Conservation (phyloP, 768 basidiomycete genomes). For the Mycena vitilis region DNA sequence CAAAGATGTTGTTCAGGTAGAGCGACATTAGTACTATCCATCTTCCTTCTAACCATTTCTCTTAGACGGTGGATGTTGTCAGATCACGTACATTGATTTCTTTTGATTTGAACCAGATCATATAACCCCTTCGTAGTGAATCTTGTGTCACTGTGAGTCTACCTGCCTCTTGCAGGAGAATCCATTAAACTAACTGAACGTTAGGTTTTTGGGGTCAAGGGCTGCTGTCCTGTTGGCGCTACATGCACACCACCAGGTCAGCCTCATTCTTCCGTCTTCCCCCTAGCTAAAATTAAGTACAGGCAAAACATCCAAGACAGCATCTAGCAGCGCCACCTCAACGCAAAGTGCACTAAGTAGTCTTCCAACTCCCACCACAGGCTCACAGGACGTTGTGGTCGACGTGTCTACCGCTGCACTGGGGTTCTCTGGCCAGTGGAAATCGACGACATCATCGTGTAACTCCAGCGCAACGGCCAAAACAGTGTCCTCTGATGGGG, state of each 20-base stretch:
- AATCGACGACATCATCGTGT: slow-evolving; percentile 9
- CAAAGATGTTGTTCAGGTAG: slow-evolving; percentile 24
- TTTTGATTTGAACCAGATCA: not conserved
- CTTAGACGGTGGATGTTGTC: slow-evolving; percentile 20
- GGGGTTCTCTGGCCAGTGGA: slow-evolving; percentile 16
- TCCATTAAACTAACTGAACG: not conserved
- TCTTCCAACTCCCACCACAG: slow-evolving; percentile 11
- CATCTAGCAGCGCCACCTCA: not conserved
- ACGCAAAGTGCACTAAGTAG: slow-evolving; percentile 12
- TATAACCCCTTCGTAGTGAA: not conserved
- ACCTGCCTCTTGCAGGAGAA: no score
- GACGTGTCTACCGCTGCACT: slow-evolving; percentile 7
- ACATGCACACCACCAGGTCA: slow-evolving; percentile 4
- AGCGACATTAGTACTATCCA: not conserved
- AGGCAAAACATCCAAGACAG: no score
- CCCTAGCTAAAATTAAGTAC: no score
- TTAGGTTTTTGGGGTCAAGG: slow-evolving; percentile 14
- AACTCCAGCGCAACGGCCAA: slow-evolving; percentile 11
- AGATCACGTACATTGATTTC: slow-evolving; percentile 7
- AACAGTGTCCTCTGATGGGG: slow-evolving; percentile 10
- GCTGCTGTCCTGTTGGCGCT: slow-evolving; percentile 18
- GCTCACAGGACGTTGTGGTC: slow-evolving; percentile 17
- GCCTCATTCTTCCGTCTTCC: not conserved
- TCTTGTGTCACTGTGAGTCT: slow-evolving; percentile 15
- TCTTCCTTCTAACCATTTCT: not conserved